Conservation (phyloP, 208 protist genomes). For the Crithidia thermophila region DNA sequence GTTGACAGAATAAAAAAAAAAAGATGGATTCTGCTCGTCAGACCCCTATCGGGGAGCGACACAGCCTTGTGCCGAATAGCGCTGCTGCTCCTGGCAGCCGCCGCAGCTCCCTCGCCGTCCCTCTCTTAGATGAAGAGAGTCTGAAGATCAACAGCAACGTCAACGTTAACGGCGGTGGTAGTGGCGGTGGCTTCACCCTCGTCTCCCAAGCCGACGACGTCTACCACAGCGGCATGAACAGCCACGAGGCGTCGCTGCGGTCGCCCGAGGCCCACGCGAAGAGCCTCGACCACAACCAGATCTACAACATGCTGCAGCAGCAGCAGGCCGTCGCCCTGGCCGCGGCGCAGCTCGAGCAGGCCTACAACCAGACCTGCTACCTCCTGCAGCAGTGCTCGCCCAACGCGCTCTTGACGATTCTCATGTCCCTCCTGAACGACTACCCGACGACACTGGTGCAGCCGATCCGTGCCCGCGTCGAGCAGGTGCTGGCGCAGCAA, state of each 20-base stretch:
- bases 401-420: constrained; percentile 54
- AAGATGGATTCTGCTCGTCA: constrained; percentile 3
- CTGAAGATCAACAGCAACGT: constrained; percentile 24
- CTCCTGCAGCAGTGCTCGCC: constrained; percentile 67
- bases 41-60: constrained; percentile 16
- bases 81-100: background rate
- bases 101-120: constrained; percentile 23
- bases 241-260: background rate
- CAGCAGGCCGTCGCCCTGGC: constrained; percentile 49
- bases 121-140: constrained; percentile 47
- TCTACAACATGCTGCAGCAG: constrained; percentile 45
- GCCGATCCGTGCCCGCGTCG: constrained; percentile 58
- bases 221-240: constrained; percentile 5
- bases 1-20: too few species aligned
- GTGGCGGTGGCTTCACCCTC: constrained; percentile 22
- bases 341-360: constrained; percentile 62
- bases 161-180: background rate
- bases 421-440: constrained; percentile 79
- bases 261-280: constrained; percentile 20
- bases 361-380: constrained; percentile 54
- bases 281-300: constrained; percentile 41
- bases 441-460: constrained; percentile 50
- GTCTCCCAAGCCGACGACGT: constrained; percentile 30
- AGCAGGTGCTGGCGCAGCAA: constrained; percentile 47
- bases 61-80: constrained; percentile 26